Percentiles rank a stretch among this genome's conserved stretches.
phyloP scores from a whole-genome alignment of 345 rosid genomes.

The Cardamine resedifolia region DNA sequence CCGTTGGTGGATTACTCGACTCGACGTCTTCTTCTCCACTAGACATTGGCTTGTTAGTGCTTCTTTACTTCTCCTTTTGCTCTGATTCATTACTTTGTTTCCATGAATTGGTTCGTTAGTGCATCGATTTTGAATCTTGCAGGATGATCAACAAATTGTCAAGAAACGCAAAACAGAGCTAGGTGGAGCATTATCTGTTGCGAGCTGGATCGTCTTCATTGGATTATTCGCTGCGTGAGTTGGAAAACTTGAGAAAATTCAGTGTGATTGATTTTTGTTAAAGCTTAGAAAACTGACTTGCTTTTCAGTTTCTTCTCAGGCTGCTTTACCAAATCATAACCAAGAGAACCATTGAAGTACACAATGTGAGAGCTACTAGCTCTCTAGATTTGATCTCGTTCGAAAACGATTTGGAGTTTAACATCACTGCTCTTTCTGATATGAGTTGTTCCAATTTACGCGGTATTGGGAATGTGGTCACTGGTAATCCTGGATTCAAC shows the following conservation, averaged over 20 bases:
- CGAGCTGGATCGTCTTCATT: slow-evolving; percentile 89
- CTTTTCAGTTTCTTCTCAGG: slow-evolving; percentile 62
- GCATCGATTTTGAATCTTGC: slow-evolving; percentile 4
- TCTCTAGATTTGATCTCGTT: slow-evolving; percentile 75
- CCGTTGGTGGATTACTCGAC: slow-evolving; percentile 92
- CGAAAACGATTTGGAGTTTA: slow-evolving; percentile 76
- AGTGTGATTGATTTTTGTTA: background rate
- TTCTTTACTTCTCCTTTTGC: background rate
- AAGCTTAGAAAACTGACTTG: slow-evolving; percentile 32
- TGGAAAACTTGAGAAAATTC: background rate
- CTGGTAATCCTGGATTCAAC: slow-evolving; percentile 67
- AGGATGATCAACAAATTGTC: slow-evolving; percentile 85
- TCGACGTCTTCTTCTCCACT: slow-evolving; percentile 87
- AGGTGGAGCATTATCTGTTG: slow-evolving; percentile 89
- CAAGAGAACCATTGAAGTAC: slow-evolving; percentile 82
- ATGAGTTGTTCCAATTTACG: slow-evolving; percentile 86
- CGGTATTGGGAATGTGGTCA: slow-evolving; percentile 55
- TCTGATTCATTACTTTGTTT: background rate
- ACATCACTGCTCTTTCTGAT: slow-evolving; percentile 76
- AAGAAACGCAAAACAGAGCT: slow-evolving; percentile 91
- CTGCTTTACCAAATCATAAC: slow-evolving; percentile 88
- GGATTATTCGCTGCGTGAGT: slow-evolving; percentile 95
- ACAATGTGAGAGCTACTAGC: slow-evolving; percentile 77
- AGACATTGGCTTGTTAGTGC: slow-evolving; percentile 90
- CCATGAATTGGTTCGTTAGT: background rate